These are phyloP conservation scores for Excoecaria cochinchinensis DNA, from an alignment of 345 rosid species.

Conservation along the genomic window DNA sequence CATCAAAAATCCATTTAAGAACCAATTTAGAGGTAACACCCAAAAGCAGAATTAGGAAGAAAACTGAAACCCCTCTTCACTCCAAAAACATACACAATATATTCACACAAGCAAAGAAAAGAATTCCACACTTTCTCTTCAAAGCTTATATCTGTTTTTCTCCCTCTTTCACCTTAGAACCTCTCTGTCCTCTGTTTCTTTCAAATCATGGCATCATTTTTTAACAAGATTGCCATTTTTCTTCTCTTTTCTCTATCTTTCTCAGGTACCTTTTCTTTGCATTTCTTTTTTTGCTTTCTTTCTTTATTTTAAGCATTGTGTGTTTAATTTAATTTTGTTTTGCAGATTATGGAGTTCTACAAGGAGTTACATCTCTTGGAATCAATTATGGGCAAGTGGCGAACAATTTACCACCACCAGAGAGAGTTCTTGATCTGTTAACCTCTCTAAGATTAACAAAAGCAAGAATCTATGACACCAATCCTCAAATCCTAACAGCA, in stretches of 20 bases:
- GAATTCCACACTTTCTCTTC: constrained; percentile 27
- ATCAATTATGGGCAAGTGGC: constrained; percentile 94
- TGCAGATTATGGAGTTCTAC: constrained; percentile 44
- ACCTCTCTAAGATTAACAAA: constrained; percentile 60
- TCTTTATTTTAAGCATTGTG: neutral
- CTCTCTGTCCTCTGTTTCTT: neutral
- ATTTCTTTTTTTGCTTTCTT: neutral
- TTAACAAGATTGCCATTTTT: constrained; percentile 31
- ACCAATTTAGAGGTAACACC: constrained; percentile 24
- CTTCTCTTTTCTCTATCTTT: constrained; percentile 37
- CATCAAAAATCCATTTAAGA: constrained; percentile 17
- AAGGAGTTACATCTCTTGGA: constrained; percentile 60
- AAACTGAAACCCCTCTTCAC: constrained; percentile 19
- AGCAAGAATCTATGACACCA: constrained; percentile 84
- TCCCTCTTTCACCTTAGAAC: constrained; percentile 1
- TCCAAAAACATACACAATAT: constrained; percentile 16
- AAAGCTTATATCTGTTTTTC: constrained; percentile 12
- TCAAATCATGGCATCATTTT: constrained; percentile 30
- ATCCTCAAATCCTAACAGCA: constrained; percentile 68
- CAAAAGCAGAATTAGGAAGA: constrained; percentile 44
- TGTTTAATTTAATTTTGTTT: neutral
- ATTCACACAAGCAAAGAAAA: constrained; percentile 54
- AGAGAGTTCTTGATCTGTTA: constrained; percentile 62
- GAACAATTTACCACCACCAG: constrained; percentile 71
- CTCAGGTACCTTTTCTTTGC: constrained; percentile 41